phyloP scores from a whole-genome alignment of 345 rosid species.

The Melaleuca quinquenervia region DNA sequence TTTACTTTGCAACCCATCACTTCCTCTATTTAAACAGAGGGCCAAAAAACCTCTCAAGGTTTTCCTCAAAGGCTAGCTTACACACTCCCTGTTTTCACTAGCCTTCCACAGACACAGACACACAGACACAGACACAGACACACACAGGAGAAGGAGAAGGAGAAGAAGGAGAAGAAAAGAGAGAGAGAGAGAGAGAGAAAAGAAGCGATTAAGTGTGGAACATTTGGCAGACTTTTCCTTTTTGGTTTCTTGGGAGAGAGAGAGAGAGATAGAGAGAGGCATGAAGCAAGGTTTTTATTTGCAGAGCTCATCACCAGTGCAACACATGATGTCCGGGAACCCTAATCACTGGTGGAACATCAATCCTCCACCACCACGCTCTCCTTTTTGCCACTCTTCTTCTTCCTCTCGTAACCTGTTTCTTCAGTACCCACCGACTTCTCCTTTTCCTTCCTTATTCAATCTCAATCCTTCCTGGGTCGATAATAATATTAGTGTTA shows the following conservation, averaged over 20 bases:
- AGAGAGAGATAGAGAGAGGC: neutral
- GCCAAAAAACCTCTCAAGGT: constrained; percentile 11
- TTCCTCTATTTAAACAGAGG: neutral
- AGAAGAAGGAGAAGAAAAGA: neutral
- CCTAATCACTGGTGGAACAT: constrained; percentile 32
- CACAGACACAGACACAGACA: too few species aligned
- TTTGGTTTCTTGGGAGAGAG: neutral
- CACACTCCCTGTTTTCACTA: constrained; percentile 6
- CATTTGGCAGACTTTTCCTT: neutral
- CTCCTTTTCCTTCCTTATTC: neutral
- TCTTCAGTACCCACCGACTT: neutral
- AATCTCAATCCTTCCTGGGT: neutral
- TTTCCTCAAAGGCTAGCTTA: constrained; percentile 36
- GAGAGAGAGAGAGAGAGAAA: neutral
- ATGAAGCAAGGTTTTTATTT: constrained; percentile 22
- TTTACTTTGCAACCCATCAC: neutral
- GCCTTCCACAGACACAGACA: neutral
- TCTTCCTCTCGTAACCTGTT: neutral
- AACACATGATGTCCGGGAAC: constrained; percentile 27
- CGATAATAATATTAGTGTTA: neutral
- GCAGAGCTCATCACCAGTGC: constrained; percentile 28
- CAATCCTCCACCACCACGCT: neutral
- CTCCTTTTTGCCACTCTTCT: neutral
- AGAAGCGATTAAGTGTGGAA: neutral
- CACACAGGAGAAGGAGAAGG: neutral